Conservation (phyloP, 1,139 yeast genomes). For the Debaryomyces subglobosus region DNA sequence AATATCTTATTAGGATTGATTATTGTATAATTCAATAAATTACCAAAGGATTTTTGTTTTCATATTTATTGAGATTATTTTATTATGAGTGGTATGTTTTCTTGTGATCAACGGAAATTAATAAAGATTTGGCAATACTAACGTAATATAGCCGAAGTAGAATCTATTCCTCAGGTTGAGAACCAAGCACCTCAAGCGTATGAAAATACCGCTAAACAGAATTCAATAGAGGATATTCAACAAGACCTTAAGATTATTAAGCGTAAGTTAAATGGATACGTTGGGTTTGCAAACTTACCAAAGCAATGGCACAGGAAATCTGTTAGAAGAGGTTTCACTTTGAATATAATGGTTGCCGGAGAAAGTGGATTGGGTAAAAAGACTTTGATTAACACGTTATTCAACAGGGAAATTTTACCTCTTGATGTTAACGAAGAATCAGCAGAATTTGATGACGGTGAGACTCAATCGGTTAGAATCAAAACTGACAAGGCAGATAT, state of each 20-base stretch:
- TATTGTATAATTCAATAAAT: not conserved
- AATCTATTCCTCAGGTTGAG: conserved; percentile 10
- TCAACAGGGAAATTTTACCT: conserved; percentile 70
- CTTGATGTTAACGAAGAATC: conserved; percentile 17
- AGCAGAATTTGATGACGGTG: conserved; percentile 22
- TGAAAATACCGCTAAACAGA: conserved; percentile 4
- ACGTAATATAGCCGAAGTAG: conserved; percentile 12
- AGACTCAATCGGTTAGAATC: conserved; percentile 50
- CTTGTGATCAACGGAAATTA: not conserved
- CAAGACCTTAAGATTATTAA: conserved; percentile 64
- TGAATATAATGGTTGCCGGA: conserved; percentile 89
- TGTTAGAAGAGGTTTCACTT: conserved; percentile 88
- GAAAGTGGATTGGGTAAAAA: conserved; percentile 94
- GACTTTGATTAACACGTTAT: conserved; percentile 87
- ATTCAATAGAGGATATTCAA: conserved; percentile 14
- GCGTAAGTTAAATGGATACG: conserved; percentile 86
- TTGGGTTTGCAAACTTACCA: conserved; percentile 97
- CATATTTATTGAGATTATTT: conserved; percentile 1
- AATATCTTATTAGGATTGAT: conserved; percentile 3
- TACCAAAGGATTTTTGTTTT: not conserved
- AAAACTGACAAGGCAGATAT: conserved; percentile 71
- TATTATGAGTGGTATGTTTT: conserved; percentile 9
- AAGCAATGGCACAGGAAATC: conserved; percentile 99
- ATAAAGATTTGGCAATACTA: conserved; percentile 4
- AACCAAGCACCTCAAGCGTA: conserved; percentile 9